Base-by-base conservation (phyloP, 2,329 filamentous ascomycete genomes). In the Capronia americana region DNA sequence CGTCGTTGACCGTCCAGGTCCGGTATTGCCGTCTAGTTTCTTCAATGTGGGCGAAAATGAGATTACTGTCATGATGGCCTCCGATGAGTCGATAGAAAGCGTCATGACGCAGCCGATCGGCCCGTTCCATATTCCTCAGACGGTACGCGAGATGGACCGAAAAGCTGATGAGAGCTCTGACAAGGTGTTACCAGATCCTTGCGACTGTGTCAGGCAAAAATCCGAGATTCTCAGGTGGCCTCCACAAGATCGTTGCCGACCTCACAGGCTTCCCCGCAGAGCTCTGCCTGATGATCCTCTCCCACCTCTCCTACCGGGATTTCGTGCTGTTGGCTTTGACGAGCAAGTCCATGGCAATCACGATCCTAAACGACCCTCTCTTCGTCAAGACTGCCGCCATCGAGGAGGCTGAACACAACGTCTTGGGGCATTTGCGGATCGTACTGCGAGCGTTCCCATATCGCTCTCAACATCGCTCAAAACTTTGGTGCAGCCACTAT, bases 241-340 rank as follows among this genome's bases (percentile, higher is more conserved):
- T 23, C 20, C 24, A n/a, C 20, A 8, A 41, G 30, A 12, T 61
- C 32, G 5, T 54, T 26, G 28, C 58, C 23, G 46, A 26, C 20
- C 20, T 61, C 11, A 54, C 30, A 10, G 20, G 24, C 46, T 51
- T 61, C 20, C 28, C 48, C 11, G 6, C 4, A 12, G 58, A 61
- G 32, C n/a, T 53, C 4, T 38, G 26, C 6, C 12, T 53, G n/a
- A 12, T 41, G n/a, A 57, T 63, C 14, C 30, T 57, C 10, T 24
- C 12, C 23, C 4, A 14, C 4, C 53, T 53, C 28, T 34, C 51
- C 23, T 57, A 50, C 53, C 30, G 20, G 3, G 54, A 57, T 38
- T 38, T 57, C 34, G 44, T 57, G 38, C 20, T 51, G 8, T 41
- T 63, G 8, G 26, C 41, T 30, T 24, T 63, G 51, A 57, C 61